A percentile compares a stretch with the other conserved stretches of the same genome.
Evolutionary conservation across 169 alveolate species (phyloP).

Genomic region (Theileria orientalis): DNA sequence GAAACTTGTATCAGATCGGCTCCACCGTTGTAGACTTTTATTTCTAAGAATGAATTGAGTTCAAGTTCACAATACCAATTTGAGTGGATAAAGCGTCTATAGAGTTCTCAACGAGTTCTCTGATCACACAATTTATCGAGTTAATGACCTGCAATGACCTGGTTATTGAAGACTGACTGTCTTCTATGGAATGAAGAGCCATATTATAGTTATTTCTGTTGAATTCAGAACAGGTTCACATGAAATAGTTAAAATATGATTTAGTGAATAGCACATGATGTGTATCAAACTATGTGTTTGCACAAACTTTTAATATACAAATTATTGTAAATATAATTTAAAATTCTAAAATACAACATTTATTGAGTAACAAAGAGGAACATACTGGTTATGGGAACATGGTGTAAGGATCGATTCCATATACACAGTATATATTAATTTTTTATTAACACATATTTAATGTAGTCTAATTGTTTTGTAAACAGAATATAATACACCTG

Average conservation of each 20-base stretch:
- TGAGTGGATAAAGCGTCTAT: slow-evolving; percentile 89
- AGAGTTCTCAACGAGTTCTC: slow-evolving; percentile 93
- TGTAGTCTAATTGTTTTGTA: background rate
- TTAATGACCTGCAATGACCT: slow-evolving; percentile 65
- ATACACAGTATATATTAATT: no score
- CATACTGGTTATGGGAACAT: background rate
- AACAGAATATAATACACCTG: no score
- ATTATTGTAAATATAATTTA: background rate
- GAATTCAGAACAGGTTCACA: background rate
- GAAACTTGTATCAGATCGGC: slow-evolving; percentile 84
- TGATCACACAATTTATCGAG: slow-evolving; percentile 74
- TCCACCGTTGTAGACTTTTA: slow-evolving; percentile 86
- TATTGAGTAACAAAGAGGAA: background rate
- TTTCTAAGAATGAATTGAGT: slow-evolving; percentile 55
- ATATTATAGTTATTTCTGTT: background rate
- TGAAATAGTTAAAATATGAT: background rate
- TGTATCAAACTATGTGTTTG: background rate
- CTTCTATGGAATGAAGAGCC: slow-evolving; percentile 6
- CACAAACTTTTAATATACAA: background rate
- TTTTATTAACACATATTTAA: no score
- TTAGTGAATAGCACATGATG: background rate
- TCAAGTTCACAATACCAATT: slow-evolving; percentile 52
- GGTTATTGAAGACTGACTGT: background rate
- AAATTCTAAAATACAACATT: background rate
- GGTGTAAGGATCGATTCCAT: background rate